Evolutionary conservation across 352 stramenopile genomes (phyloP).

Genomic region (Pythium volutum): DNA sequence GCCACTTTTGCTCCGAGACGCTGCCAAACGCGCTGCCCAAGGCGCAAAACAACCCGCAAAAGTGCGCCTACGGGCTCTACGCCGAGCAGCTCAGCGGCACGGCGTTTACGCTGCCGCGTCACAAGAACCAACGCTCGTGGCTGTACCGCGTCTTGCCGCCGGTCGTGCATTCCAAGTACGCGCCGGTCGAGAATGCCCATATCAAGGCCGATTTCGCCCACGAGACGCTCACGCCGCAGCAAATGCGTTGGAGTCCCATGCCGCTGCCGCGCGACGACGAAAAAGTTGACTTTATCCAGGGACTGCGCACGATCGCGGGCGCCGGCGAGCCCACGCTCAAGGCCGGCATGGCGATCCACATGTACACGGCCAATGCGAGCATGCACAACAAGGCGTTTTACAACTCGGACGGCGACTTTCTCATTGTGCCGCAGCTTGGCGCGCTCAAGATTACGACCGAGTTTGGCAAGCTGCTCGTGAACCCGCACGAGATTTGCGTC

Average conservation of each 20-base stretch:
- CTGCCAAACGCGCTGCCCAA: slow-evolving; percentile 87
- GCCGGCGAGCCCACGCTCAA: slow-evolving; percentile 90
- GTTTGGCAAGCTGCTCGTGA: slow-evolving; percentile 85
- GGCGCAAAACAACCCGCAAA: slow-evolving; percentile 94
- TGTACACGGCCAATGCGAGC: slow-evolving; percentile 88
- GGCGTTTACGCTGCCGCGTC: slow-evolving; percentile 93
- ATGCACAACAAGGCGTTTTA: slow-evolving; percentile 93
- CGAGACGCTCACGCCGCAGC: slow-evolving; percentile 82
- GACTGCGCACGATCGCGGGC: slow-evolving; percentile 82
- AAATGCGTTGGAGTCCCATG: slow-evolving; percentile 91
- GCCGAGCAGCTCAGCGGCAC: slow-evolving; percentile 96
- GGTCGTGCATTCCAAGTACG: slow-evolving; percentile 77
- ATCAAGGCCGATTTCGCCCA: slow-evolving; percentile 70
- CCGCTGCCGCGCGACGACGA: slow-evolving; percentile 53
- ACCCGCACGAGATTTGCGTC: slow-evolving; percentile 92
- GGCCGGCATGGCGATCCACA: slow-evolving; percentile 91
- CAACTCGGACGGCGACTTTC: slow-evolving; percentile 96
- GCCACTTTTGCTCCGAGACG: slow-evolving; percentile 93
- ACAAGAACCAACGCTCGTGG: slow-evolving; percentile 89
- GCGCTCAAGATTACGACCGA: slow-evolving; percentile 92
- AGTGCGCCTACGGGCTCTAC: slow-evolving; percentile 91
- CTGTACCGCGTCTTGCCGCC: slow-evolving; percentile 92
- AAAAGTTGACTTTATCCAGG: slow-evolving; percentile 86
- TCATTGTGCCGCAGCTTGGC: slow-evolving; percentile 93
- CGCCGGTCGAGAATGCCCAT: slow-evolving; percentile 38